phyloP scores from a whole-genome alignment of 2,329 filamentous ascomycete genomes.

The Bisporella sp. region DNA sequence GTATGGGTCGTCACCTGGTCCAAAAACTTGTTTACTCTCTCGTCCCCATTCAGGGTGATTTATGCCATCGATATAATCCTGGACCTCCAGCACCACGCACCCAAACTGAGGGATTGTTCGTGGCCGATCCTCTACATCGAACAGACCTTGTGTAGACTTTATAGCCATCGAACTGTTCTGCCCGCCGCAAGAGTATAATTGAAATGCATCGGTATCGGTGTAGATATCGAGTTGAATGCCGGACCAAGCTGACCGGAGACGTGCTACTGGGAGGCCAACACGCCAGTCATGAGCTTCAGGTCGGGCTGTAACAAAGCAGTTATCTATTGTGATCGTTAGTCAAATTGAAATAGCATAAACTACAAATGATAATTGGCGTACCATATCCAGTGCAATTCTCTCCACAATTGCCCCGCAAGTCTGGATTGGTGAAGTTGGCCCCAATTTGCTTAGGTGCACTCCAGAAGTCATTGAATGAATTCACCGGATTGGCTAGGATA shows the following conservation, averaged over 20 bases:
- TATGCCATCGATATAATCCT: slow-evolving; percentile 92
- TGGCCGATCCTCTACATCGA: slow-evolving; percentile 45
- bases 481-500: slow-evolving; percentile 60
- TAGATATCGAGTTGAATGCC: slow-evolving; percentile 79
- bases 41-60: slow-evolving; percentile 87
- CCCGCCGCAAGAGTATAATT: slow-evolving; percentile 78
- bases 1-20: slow-evolving; percentile 52
- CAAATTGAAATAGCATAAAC: no score
- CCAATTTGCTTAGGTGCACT: slow-evolving; percentile 74
- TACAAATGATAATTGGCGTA: no score
- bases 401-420: slow-evolving; percentile 52
- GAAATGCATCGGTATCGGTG: slow-evolving; percentile 79
- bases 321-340: slow-evolving; percentile 39
- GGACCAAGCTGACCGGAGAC: slow-evolving; percentile 64
- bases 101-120: slow-evolving; percentile 67
- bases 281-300: slow-evolving; percentile 58
- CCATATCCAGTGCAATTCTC: slow-evolving; percentile 4
- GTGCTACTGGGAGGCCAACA: slow-evolving; percentile 51
- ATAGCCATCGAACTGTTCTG: slow-evolving; percentile 65
- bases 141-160: slow-evolving; percentile 63
- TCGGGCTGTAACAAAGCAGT: slow-evolving; percentile 63
- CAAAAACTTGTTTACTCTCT: slow-evolving; percentile 50
- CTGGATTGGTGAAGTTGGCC: slow-evolving; percentile 50
- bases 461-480: slow-evolving; percentile 77
- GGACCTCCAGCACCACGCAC: slow-evolving; percentile 83